Evolutionary conservation across 257 asterid species (phyloP), one percentile per base, ranked within the genome.

Genomic region (Solanum dulcamara): DNA sequence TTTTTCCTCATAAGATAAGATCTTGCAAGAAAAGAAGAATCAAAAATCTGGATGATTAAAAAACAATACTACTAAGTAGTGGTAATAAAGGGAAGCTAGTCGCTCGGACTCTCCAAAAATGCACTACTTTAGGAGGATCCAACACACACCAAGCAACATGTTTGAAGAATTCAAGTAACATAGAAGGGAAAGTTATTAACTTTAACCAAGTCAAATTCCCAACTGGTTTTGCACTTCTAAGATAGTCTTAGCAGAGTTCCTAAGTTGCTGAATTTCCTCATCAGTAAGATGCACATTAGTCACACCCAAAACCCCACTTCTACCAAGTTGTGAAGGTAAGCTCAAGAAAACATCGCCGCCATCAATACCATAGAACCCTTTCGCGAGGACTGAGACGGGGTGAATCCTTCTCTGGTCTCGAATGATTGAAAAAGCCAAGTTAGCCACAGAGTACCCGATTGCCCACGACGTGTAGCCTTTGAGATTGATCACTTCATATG

Each of bases 381-480:
- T 92, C 1, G 97, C 95, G 38, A 94, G 98, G 74, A 95, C 90
- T 0, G 99, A 92, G 82, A 95, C 95, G 0, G 99, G 99, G 51
- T 94, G 99, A 66, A 95, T 95, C 87, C 89, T 85, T 75, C 99
- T 90, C 85, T 95, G 99, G 30, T 95, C 94, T 60, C 99, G 91
- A 13, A 95, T 83, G 6, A 95, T 85, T 3, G 96, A 74, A 26
- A 93, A 93, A 67, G 97, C 97, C 87, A 95, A 85, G 87, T 85
- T 94, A 26, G 98, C 97, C 2, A 88, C 99, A 0, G 98, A 95
- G 90, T 95, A 95, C 7, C 99, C 99, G 0, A 95, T 93, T 1
- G 98, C 99, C 99, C 99, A 95, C 0, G 99, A 95, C 7, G 98
- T 95, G 94, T 95, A 95, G 70, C 99, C 99, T 87, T 95, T 95